Base-by-base conservation (phyloP, 106 monocot species). In the Amphibolis antarctica region DNA sequence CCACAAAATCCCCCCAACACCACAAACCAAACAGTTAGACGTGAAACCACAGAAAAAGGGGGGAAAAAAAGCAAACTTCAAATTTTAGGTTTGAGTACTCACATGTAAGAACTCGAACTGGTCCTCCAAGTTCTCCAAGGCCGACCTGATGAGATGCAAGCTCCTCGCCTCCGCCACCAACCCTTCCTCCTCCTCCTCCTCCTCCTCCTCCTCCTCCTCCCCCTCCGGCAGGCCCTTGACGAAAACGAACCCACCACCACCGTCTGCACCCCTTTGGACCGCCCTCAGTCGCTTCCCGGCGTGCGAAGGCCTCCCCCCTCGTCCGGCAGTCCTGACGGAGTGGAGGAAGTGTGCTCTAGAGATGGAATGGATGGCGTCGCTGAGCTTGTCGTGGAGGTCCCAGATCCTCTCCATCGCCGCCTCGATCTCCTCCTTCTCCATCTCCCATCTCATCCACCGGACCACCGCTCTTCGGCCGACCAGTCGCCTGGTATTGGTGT, bases 341-440 rank as follows among this genome's bases (percentile, higher is more conserved):
- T 57, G 64, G 75, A 80, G 77, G 66, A 83, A 83, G 52, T 78
- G 80, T 0, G 71, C 49, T 30, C 80, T 72, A 51, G 87, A 87
- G 53, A 80, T 64, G 44, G 80, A 58, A 78, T 83, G 87, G 72
- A 87, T 87, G 36, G 83, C 80, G 62, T 83, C 87, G 80, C 87
- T 87, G 63, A 87, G 53, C 55, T 75, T 80, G 83, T 87, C 87
- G 69, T 87, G 87, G 12, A 87, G 69, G 65, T 87, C 83, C 83
- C 83, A 80, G 69, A 87, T 80, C 83, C 59, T 80, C 75, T 87
- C 87, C 59, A 83, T 30, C 63, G 72, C 75, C 28, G 72, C 60
- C 68, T 82, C 86, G 13, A 82, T 66, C 68, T 80, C 82, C 65
- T 69, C 76, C 63, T 44, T 36, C 44, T 75, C 80, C 71, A 78